Evolutionary conservation across 768 basidiomycete genomes (phyloP).

Genomic region (Trametes coccinea): DNA sequence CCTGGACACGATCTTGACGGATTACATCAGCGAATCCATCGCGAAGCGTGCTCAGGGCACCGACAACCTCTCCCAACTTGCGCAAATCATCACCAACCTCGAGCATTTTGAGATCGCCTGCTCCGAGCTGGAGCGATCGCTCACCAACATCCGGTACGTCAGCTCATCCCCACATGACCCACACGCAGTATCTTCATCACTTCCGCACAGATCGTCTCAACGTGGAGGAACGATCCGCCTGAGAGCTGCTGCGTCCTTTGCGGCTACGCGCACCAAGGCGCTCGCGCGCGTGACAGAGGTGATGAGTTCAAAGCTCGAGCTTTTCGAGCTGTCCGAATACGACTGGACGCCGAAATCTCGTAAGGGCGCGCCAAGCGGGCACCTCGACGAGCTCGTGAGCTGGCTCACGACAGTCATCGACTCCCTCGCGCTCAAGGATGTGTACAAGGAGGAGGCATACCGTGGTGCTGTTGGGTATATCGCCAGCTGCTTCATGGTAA

Average conservation of each 20-base stretch:
- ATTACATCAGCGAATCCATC: slow-evolving; percentile 76
- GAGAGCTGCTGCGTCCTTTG: slow-evolving; percentile 63
- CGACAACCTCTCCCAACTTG: slow-evolving; percentile 84
- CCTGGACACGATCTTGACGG: slow-evolving; percentile 77
- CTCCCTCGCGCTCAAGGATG: slow-evolving; percentile 78
- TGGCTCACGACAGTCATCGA: slow-evolving; percentile 98
- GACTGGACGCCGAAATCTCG: slow-evolving; percentile 81
- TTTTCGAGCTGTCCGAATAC: slow-evolving; percentile 93
- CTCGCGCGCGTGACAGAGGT: slow-evolving; percentile 75
- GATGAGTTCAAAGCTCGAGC: slow-evolving; percentile 90
- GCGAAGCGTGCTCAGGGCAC: slow-evolving; percentile 71
- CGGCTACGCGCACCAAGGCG: slow-evolving; percentile 65
- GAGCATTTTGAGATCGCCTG: slow-evolving; percentile 90
- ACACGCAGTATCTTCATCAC: neutral
- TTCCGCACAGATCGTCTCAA: slow-evolving; percentile 65
- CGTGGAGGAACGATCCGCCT: slow-evolving; percentile 80
- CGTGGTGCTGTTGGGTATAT: slow-evolving; percentile 86
- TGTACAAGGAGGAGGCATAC: slow-evolving; percentile 89
- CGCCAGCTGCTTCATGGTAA: slow-evolving; percentile 84
- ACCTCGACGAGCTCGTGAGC: slow-evolving; percentile 91
- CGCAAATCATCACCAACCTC: slow-evolving; percentile 89
- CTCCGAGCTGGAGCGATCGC: slow-evolving; percentile 77
- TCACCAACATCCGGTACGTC: slow-evolving; percentile 76
- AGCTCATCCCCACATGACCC: neutral
- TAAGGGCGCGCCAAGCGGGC: slow-evolving; percentile 85